A percentile compares a stretch with the other conserved stretches of the same genome.
Evolutionary conservation across 176 grass and related monocot species (phyloP).

Genomic region (Ensete glaucum): DNA sequence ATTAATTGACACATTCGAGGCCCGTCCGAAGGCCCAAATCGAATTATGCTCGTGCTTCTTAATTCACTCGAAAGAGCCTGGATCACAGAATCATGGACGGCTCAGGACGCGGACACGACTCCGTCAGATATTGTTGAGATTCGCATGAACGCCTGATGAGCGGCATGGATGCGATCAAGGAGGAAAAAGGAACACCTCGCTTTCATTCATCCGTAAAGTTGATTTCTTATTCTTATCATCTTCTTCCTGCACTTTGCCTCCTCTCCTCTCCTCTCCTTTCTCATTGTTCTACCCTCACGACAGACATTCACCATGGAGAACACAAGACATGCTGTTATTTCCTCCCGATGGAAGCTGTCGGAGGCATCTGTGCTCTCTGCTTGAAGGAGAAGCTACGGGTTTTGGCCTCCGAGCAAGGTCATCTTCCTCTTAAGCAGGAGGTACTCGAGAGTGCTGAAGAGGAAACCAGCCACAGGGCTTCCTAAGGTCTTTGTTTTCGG

Average conservation of each 20-base stretch:
- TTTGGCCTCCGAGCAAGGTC: conserved; percentile 33
- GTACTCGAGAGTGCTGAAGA: conserved; percentile 22
- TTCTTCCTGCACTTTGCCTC: not conserved
- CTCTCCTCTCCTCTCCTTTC: not conserved
- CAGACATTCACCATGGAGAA: not conserved
- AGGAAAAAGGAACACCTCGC: too few species aligned
- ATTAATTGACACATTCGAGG: too few species aligned
- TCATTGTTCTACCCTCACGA: not conserved
- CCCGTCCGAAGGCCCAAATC: too few species aligned
- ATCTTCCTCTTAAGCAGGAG: not conserved
- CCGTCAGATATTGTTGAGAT: too few species aligned
- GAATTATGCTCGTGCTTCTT: too few species aligned
- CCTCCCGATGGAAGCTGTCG: conserved; percentile 44
- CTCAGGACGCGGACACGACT: too few species aligned
- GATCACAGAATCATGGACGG: too few species aligned
- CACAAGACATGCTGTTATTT: conserved; percentile 37
- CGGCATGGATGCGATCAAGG: too few species aligned
- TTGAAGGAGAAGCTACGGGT: conserved; percentile 64
- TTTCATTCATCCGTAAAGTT: too few species aligned
- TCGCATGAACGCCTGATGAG: too few species aligned
- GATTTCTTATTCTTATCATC: too few species aligned
- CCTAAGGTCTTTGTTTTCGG: conserved; percentile 59
- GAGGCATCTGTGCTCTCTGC: conserved; percentile 67
- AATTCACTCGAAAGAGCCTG: too few species aligned
- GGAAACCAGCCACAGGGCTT: conserved; percentile 33